Base-by-base conservation (phyloP, 176 grass and related monocot species). In the Bolboschoenus planiculmis region DNA sequence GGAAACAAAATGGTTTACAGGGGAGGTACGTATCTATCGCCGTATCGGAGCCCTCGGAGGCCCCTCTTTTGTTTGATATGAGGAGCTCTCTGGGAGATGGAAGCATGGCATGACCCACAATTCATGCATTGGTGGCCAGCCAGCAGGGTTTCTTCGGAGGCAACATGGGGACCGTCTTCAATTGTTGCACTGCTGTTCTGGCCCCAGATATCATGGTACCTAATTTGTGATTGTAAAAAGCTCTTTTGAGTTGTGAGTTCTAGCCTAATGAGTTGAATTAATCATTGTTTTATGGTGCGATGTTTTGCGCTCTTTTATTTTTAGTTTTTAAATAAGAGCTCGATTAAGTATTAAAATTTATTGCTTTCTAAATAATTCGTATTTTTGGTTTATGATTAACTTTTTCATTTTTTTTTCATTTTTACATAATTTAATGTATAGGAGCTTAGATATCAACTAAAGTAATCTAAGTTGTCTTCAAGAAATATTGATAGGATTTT, bases 131-230 rank as follows among this genome's bases (percentile, higher is more conserved):
- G 20, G 50, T 53, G 31, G 50, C 54, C 55, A 80, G 50, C 54
- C 55, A 80, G 33, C 51, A 5, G 8, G 78, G 50, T 80, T 59
- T 40, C 16, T 44, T 80, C 53, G 59, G 78, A 80, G 33, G 9
- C 44, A 80, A 80, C 78, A 80, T 80, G 6, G 54, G 74, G 29
- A 30, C 50, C 27, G 3, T 78, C 20, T 31, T n/a, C n/a, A n/a
- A n/a, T n/a, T n/a, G n/a, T n/a, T 33, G 47, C 50, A 54, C 44
- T 5, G 74, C 46, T 78, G 74, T 78, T 76, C 10, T 35, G 53
- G 78, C 11, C 78, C 40, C 78, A 59, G 9, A 11, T 57, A n/a
- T 79, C 16, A 80, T 59, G 56, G 16, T 78, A 78, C 46, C 51
- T 50, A 11, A n/a, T n/a, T n/a, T n/a, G n/a, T 78, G 1, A 79